Percentiles rank a stretch among this genome's conserved stretches.
Conservation (phyloP, 208 protist genomes). For the Blastocrithidia nonstop region DNA sequence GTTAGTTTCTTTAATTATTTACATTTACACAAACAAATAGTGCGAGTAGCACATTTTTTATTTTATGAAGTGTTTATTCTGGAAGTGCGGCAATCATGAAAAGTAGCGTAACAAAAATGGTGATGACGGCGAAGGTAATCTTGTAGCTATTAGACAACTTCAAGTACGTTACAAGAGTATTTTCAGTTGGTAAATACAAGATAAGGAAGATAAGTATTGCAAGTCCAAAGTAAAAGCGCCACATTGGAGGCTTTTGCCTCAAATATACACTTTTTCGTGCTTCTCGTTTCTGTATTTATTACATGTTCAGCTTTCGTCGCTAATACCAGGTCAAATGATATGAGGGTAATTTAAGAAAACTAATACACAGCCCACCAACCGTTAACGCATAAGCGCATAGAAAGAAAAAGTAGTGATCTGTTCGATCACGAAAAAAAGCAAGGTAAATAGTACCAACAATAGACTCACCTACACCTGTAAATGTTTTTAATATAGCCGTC, state of each 20-base stretch:
- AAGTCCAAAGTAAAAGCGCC: slow-evolving; percentile 31
- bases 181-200: slow-evolving; percentile 36
- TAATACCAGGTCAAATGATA: slow-evolving; percentile 46
- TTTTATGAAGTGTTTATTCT: too few species aligned
- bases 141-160: not conserved
- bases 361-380: slow-evolving; percentile 7
- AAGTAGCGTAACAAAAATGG: slow-evolving; percentile 8
- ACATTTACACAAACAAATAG: too few species aligned
- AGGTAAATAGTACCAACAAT: slow-evolving; percentile 28
- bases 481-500: slow-evolving; percentile 40
- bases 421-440: slow-evolving; percentile 23
- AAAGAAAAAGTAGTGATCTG: slow-evolving; percentile 37
- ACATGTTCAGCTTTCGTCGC: slow-evolving; percentile 8
- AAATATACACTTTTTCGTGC: slow-evolving; percentile 16
- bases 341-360: slow-evolving; percentile 28
- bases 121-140: slow-evolving; percentile 21
- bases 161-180: slow-evolving; percentile 18
- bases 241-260: slow-evolving; percentile 30
- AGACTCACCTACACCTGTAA: slow-evolving; percentile 45
- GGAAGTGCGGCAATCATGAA: slow-evolving; percentile 9
- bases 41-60: too few species aligned
- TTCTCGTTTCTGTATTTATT: slow-evolving; percentile 8
- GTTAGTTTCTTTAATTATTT: too few species aligned
- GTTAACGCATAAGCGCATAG: slow-evolving; percentile 12
- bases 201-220: slow-evolving; percentile 25